Base-by-base conservation (phyloP, 768 basidiomycete species). In the Cystobasidium onofrii region DNA sequence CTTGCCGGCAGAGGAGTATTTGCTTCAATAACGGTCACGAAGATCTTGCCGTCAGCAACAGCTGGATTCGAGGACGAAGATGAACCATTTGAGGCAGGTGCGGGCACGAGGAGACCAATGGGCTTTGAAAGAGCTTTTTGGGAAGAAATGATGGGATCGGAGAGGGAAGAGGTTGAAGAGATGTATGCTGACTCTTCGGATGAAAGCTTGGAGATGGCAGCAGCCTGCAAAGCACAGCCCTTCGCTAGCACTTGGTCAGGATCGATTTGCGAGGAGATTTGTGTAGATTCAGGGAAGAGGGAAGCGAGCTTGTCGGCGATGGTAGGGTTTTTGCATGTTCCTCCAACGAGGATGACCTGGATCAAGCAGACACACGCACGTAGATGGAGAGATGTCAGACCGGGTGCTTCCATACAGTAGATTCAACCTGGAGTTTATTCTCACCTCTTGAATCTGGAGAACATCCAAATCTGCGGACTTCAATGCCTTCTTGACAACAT, bases 161-260 rank as follows among this genome's bases (percentile, higher is more conserved):
- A 41, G 18, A 65, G 74, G 10, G 54, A 73, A 2, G 52, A 33
- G 17, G 23, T 23, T 29, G 73, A 39, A 18, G 61, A 46, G 63
- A 60, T 18, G 50, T 57, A 27, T 15, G 64, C 43, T 25, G 23
- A 12, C 23, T 52, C 27, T 20, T 60, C 39, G 9, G 34, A 34
- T 1, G 75, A 71, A 29, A 76, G 75, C 18, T 76, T 77, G 46
- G 79, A 73, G 43, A 83, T 76, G 73, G 81, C 80, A 3, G 81
- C 77, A 7, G 82, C 82, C 69, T 81, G 80, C 12, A 82, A 79
- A 4, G 82, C 82, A 65, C 82, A 81, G 1, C 83, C 83, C 74
- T 82, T 79, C 61, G 83, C 82, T 74, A 84, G 81, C 66, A 82
- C 83, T 76, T 84, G 79, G 43, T 81, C 79, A 0, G 83, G 81